These are phyloP conservation scores for Glycine soja DNA, from an alignment of 306 rosid species.

Conservation along the genomic window DNA sequence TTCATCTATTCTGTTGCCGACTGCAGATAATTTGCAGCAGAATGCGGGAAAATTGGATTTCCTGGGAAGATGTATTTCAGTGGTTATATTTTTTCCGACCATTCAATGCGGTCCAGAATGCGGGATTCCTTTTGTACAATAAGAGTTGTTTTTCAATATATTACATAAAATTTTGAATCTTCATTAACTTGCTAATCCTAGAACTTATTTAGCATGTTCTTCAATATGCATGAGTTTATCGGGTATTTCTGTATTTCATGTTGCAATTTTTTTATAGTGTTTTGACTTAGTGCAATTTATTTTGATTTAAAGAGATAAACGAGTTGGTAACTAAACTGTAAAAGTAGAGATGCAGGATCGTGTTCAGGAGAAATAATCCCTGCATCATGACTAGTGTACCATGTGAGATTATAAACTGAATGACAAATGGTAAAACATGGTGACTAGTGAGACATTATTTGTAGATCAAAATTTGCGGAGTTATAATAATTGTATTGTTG, in stretches of 20 bases:
- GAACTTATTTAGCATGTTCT: neutral
- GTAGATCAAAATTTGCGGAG: neutral
- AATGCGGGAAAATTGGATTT: constrained; percentile 9
- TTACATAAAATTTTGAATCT: neutral
- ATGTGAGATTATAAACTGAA: neutral
- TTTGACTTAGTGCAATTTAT: neutral
- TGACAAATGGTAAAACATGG: no score
- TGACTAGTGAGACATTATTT: no score
- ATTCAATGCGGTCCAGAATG: constrained; percentile 4
- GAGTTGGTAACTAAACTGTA: neutral
- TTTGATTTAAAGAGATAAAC: neutral
- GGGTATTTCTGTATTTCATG: neutral
- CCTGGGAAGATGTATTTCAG: neutral
- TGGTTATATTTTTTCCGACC: neutral
- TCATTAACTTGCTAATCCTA: neutral
- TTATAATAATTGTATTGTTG: no score
- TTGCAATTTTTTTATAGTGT: neutral
- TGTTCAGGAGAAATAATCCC: neutral
- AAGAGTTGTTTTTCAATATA: constrained; percentile 21
- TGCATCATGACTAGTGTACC: neutral
- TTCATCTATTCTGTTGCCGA: neutral
- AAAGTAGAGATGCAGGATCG: neutral
- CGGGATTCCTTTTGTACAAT: constrained; percentile 32
- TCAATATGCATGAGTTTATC: neutral
- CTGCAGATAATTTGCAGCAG: constrained; percentile 6